Evolutionary conservation across 1,139 yeast genomes (phyloP).

Genomic region (Blastobotrys proliferans): DNA sequence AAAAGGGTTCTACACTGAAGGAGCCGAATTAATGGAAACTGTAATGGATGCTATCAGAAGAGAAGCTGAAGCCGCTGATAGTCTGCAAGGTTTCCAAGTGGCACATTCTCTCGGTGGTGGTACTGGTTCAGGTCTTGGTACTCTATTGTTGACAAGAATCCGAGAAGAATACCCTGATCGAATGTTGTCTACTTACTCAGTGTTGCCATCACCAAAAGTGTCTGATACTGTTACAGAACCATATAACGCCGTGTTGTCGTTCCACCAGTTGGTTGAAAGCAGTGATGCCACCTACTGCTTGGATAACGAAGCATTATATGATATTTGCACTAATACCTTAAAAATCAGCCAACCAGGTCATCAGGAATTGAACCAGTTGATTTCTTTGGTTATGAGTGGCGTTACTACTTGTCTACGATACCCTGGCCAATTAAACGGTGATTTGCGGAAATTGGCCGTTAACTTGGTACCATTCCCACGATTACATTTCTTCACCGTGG

Average conservation of each 20-base stretch:
- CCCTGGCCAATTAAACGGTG: constrained; percentile 47
- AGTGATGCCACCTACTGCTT: constrained; percentile 45
- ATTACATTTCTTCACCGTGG: constrained; percentile 44
- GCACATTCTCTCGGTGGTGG: constrained; percentile 48
- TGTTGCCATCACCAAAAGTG: constrained; percentile 43
- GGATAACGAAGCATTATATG: constrained; percentile 45
- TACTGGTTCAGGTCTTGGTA: constrained; percentile 46
- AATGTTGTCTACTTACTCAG: constrained; percentile 45
- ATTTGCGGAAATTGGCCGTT: constrained; percentile 44
- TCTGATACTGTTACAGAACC: constrained; percentile 46
- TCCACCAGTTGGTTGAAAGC: constrained; percentile 43
- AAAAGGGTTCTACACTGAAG: constrained; percentile 46
- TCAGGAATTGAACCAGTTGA: constrained; percentile 40
- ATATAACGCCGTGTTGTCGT: constrained; percentile 41
- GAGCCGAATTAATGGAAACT: constrained; percentile 44
- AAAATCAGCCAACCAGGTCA: constrained; percentile 40
- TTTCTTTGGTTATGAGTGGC: constrained; percentile 45
- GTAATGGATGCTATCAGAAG: constrained; percentile 44
- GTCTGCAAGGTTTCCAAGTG: constrained; percentile 45
- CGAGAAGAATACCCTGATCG: constrained; percentile 45
- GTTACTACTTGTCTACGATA: constrained; percentile 44
- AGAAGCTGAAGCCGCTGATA: constrained; percentile 44
- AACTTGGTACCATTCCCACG: constrained; percentile 47
- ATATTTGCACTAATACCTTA: constrained; percentile 41
- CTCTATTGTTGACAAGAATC: constrained; percentile 39